A percentile compares a stretch with the other conserved stretches of the same genome.
Conservation (phyloP, 1,284 basidiomycete species). For the Ceratobasidium sp. region DNA sequence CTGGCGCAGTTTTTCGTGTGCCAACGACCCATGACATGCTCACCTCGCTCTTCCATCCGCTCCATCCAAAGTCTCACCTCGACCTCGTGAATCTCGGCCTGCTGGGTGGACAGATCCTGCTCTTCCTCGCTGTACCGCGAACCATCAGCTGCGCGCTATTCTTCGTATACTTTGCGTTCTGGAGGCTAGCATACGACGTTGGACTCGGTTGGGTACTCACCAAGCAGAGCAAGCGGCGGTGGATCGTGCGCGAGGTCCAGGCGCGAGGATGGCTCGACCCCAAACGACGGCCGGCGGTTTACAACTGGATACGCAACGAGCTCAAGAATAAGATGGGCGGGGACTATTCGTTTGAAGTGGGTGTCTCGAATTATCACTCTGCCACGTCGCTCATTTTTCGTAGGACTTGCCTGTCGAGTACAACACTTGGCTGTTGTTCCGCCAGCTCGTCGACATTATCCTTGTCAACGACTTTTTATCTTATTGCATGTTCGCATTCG, state of each 20-base stretch:
- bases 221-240: conserved; percentile 92
- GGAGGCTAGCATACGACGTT: conserved; percentile 91
- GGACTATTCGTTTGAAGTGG: conserved; percentile 90
- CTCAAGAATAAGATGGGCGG: conserved; percentile 93
- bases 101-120: conserved; percentile 78
- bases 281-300: conserved; percentile 68
- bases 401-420: conserved; percentile 84
- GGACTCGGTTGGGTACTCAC: conserved; percentile 95
- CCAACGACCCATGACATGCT: conserved; percentile 96
- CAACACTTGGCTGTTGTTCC: conserved; percentile 92
- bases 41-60: conserved; percentile 89
- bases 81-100: conserved; percentile 87
- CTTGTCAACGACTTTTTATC: conserved; percentile 96
- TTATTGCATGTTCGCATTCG: conserved; percentile 95
- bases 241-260: conserved; percentile 88
- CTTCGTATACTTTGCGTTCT: conserved; percentile 89
- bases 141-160: conserved; percentile 73
- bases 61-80: conserved; percentile 89
- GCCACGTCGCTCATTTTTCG: not conserved
- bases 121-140: conserved; percentile 77
- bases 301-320: conserved; percentile 87
- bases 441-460: conserved; percentile 94
- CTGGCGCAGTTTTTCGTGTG: conserved; percentile 83
- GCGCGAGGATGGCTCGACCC: conserved; percentile 89
- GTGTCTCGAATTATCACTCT: conserved; percentile 51